phyloP scores from a whole-genome alignment of 1,139 yeast species.

The Debaryomycetaceae sp. region DNA sequence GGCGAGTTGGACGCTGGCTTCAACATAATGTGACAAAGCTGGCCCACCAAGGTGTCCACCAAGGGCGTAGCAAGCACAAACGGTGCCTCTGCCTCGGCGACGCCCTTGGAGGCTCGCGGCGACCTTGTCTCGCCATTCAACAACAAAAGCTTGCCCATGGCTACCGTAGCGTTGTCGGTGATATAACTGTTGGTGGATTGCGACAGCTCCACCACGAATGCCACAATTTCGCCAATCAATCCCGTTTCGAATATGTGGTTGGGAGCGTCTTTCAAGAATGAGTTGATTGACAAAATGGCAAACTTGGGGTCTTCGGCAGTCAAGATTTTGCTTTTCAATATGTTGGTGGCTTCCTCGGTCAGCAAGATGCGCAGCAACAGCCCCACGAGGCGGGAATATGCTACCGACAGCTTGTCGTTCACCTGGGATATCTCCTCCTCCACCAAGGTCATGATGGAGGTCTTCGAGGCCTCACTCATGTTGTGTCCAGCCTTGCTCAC shows the following conservation, averaged over 20 bases:
- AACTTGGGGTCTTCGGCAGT: conserved; percentile 45
- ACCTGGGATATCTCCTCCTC: conserved; percentile 60
- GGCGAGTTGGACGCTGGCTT: conserved; percentile 58
- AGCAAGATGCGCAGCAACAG: conserved; percentile 67
- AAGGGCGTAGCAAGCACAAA: conserved; percentile 36
- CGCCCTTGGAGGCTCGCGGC: conserved; percentile 22
- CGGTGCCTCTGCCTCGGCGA: conserved; percentile 11
- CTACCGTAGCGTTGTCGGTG: conserved; percentile 76
- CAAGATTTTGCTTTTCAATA: conserved; percentile 60
- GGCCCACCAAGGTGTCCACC: conserved; percentile 33
- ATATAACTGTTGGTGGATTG: conserved; percentile 49
- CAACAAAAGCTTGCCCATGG: conserved; percentile 76
- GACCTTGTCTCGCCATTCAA: conserved; percentile 40
- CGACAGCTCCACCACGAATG: conserved; percentile 45
- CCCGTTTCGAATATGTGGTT: conserved; percentile 51
- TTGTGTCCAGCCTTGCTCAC: conserved; percentile 75
- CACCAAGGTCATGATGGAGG: conserved; percentile 65
- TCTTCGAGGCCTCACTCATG: conserved; percentile 71
- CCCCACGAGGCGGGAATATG: conserved; percentile 77
- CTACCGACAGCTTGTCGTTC: conserved; percentile 58
- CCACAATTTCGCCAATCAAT: conserved; percentile 41
- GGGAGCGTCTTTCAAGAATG: conserved; percentile 76
- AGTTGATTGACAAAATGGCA: conserved; percentile 69
- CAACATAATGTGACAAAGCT: conserved; percentile 46
- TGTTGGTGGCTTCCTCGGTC: conserved; percentile 57